Evolutionary conservation across 108 stramenopile genomes (phyloP), one percentile per base, ranked within the genome.

Genomic region (Nitzschia sp.): DNA sequence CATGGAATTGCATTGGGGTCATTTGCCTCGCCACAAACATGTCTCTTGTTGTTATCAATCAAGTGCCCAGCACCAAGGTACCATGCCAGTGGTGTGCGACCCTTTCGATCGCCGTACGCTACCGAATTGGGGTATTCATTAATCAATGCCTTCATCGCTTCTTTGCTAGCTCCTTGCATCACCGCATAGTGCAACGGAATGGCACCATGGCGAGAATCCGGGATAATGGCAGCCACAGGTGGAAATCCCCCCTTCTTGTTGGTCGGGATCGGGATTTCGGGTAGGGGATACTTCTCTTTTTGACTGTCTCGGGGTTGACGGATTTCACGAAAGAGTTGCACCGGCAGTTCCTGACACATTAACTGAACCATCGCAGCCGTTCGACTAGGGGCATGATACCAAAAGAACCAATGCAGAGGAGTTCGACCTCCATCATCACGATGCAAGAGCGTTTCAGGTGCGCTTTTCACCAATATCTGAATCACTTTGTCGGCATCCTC

Each of bases 331-430:
- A 76, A 65, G 15, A 33, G n/a, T 38, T 62, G 38, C 21, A 46
- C 27, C 0, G 70, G 75, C 26, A 74, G 18, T 38, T 61, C 59
- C 32, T 77, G 68, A 55, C 76, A 80, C 30, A 80, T 62, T 29
- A 71, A 55, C 46, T 74, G 34, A 19, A 89, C 72, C 21, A 88
- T 30, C 23, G 71, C 68, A 1, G 65, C 38, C 8, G 81, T 68
- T 58, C 88, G 80, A 45, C 53, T 38, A 19, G 63, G 31, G 2
- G 75, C 74, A 68, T 81, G 78, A 64, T 84, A 82, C 70, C 80
- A 75, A 45, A 86, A 84, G n/a, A 81, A 59, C 66, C 81, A 80
- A 68, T 92, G 91, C 56, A 92, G 63, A 9, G 91, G 84, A 3
- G 88, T 89, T 64, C 81, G 71, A 3, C 85, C 85, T 46, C 56